Evolutionary conservation across 805 yeast genomes (phyloP).

Genomic region (Pichia heedii): DNA sequence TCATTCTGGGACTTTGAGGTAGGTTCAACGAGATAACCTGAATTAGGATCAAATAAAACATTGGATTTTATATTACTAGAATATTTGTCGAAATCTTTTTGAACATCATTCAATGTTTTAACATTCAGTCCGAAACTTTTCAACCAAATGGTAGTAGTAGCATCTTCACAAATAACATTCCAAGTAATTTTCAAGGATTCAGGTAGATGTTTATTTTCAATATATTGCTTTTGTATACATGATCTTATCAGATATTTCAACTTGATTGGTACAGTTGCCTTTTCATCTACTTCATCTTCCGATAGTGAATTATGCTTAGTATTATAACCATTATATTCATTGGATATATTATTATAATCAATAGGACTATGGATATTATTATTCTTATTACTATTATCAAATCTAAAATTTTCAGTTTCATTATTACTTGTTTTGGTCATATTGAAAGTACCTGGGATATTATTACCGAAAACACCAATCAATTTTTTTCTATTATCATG

Average conservation of each 20-base stretch:
- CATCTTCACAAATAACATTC: constrained; percentile 57
- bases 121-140: constrained; percentile 45
- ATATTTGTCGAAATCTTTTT: constrained; percentile 27
- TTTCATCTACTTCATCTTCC: constrained; percentile 12
- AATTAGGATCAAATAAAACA: constrained; percentile 5
- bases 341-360: not conserved
- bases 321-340: no score
- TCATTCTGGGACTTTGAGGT: not conserved
- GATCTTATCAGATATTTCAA: constrained; percentile 44
- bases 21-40: constrained; percentile 1
- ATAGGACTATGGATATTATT: constrained; percentile 1
- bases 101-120: constrained; percentile 44
- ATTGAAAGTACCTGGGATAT: constrained; percentile 14
- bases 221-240: constrained; percentile 43
- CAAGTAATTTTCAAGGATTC: constrained; percentile 29
- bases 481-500: constrained; percentile 2
- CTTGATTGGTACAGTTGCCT: constrained; percentile 43
- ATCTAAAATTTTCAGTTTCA: not conserved
- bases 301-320: no score
- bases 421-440: not conserved
- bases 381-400: not conserved
- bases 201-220: constrained; percentile 27
- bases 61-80: not conserved
- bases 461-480: constrained; percentile 15
- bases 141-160: constrained; percentile 44